These are phyloP conservation scores for Penicillium maclennaniae DNA, from an alignment of 495 filamentous ascomycete species.

Conservation along the genomic window DNA sequence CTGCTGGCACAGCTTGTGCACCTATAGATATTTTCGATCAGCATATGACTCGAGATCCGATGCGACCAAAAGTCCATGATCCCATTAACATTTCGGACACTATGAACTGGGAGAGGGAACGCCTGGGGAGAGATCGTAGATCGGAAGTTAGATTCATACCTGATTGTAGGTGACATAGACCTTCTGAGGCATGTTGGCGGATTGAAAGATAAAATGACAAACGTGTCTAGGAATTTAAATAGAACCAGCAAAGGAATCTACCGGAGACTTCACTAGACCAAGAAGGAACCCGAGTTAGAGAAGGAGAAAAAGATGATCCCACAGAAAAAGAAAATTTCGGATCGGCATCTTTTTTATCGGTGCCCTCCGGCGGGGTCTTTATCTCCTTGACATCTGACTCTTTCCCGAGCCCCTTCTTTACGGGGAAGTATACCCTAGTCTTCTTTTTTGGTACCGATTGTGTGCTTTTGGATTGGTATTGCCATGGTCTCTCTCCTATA, in stretches of 20 bases:
- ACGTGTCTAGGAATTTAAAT: background rate
- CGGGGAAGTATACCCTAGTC: background rate
- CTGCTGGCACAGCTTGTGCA: slow-evolving; percentile 93
- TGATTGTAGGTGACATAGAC: slow-evolving; percentile 95
- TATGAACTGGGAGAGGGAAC: background rate
- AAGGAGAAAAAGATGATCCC: background rate
- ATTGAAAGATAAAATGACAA: slow-evolving; percentile 1
- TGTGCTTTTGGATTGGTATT: background rate
- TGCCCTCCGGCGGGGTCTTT: slow-evolving; percentile 11
- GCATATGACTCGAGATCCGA: background rate
- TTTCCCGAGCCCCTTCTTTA: background rate
- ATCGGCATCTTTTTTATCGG: slow-evolving; percentile 15
- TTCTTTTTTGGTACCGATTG: background rate
- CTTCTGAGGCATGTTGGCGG: slow-evolving; percentile 73
- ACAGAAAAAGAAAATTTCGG: slow-evolving; percentile 14
- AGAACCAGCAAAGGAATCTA: background rate
- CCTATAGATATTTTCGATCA: slow-evolving; percentile 45
- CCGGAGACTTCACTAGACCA: background rate
- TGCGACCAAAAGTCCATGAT: background rate
- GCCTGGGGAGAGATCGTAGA: background rate
- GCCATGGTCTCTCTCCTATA: background rate
- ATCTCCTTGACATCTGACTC: slow-evolving; percentile 10
- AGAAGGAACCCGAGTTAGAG: background rate
- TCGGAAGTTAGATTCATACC: slow-evolving; percentile 46
- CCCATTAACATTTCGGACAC: too few species aligned